Evolutionary conservation across 805 yeast genomes (phyloP).

Genomic region (Candida pseudofarinosa): DNA sequence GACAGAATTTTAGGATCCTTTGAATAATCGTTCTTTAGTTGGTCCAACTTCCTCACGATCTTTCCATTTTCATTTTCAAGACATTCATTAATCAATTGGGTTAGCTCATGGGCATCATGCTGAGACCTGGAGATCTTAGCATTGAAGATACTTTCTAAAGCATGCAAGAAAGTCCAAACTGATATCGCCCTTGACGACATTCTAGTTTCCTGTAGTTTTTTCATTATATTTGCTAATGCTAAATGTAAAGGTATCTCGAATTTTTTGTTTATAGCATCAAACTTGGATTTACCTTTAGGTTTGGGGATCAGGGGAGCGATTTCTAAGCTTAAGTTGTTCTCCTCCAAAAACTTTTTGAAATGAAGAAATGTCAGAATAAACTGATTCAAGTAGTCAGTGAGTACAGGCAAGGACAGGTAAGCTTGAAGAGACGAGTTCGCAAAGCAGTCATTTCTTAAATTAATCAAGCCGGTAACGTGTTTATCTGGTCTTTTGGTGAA

Average conservation of each 20-base stretch:
- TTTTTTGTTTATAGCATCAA: constrained; percentile 5
- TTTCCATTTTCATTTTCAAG: constrained; percentile 60
- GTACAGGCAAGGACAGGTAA: constrained; percentile 54
- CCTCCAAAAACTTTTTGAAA: constrained; percentile 16
- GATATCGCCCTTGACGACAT: constrained; percentile 51
- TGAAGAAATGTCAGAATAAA: constrained; percentile 27
- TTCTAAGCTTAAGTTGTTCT: constrained; percentile 14
- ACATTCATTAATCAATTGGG: constrained; percentile 77
- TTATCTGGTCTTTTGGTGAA: constrained; percentile 60
- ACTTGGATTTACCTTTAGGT: constrained; percentile 1
- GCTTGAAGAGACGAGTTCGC: constrained; percentile 89
- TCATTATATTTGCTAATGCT: constrained; percentile 49
- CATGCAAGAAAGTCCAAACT: constrained; percentile 75
- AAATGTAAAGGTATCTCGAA: constrained; percentile 51
- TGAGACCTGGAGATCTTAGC: constrained; percentile 73
- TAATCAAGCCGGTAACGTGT: constrained; percentile 77
- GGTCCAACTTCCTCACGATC: constrained; percentile 31
- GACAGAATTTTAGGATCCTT: constrained; percentile 2
- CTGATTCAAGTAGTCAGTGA: constrained; percentile 53
- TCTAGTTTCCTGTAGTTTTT: constrained; percentile 61
- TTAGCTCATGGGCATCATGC: constrained; percentile 93
- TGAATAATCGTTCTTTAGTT: constrained; percentile 9
- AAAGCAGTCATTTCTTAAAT: constrained; percentile 84
- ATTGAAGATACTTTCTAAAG: constrained; percentile 66
- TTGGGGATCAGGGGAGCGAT: background rate